These are phyloP conservation scores for Sphagnurus paluster DNA, from an alignment of 1,284 basidiomycete species.

Conservation along the genomic window DNA sequence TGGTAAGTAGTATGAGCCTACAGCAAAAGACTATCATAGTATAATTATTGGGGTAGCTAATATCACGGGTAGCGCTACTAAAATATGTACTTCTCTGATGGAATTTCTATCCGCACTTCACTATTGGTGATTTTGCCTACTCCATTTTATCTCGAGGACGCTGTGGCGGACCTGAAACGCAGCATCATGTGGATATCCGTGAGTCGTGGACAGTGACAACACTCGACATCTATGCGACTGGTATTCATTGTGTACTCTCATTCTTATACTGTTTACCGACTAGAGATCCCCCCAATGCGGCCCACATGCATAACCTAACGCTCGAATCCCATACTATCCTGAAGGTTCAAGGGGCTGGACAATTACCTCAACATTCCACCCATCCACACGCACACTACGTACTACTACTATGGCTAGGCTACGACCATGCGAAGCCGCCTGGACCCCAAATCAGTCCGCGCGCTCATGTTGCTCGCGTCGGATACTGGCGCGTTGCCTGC, in stretches of 20 bases:
- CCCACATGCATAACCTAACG: conserved; percentile 61
- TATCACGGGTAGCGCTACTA: too few relatives aligned
- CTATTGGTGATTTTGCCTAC: too few relatives aligned
- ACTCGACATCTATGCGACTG: conserved; percentile 47
- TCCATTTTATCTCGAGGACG: too few relatives aligned
- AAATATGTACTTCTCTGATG: too few relatives aligned
- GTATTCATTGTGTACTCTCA: too few relatives aligned
- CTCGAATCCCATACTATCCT: conserved; percentile 52
- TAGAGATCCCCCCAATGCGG: conserved; percentile 44
- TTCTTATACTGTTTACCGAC: conserved; percentile 41
- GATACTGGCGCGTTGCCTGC: conserved; percentile 17
- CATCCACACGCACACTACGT: conserved; percentile 55
- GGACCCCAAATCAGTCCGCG: conserved; percentile 40
- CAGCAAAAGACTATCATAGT: too few relatives aligned
- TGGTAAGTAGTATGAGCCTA: too few relatives aligned
- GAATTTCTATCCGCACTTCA: too few relatives aligned
- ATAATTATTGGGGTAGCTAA: too few relatives aligned
- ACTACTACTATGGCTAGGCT: conserved; percentile 57
- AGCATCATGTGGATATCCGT: conserved; percentile 16
- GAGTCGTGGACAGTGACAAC: conserved; percentile 30
- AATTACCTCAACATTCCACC: conserved; percentile 58
- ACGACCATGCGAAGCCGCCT: conserved; percentile 59
- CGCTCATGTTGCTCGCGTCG: conserved; percentile 15
- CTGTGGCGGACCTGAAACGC: too few relatives aligned
- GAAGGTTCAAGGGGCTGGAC: conserved; percentile 34